A percentile compares a stretch with the other conserved stretches of the same genome.
Evolutionary conservation across 2,329 filamentous ascomycete species (phyloP).

Genomic region (Cytospora schulzeri): DNA sequence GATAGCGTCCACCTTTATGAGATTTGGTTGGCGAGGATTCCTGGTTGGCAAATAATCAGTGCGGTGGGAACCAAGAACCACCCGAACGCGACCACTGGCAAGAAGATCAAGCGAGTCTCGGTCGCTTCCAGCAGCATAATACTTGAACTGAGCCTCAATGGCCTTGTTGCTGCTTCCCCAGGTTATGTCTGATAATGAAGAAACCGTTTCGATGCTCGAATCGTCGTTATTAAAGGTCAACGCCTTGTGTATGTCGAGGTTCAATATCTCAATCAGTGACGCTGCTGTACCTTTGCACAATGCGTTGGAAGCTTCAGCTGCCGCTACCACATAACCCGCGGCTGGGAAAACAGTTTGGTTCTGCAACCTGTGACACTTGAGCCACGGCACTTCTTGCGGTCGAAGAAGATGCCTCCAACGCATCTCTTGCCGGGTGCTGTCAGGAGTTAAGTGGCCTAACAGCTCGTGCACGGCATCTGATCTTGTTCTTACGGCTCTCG

Average conservation of each 20-base stretch:
- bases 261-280: constrained; percentile 24
- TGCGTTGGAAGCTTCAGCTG: constrained; percentile 28
- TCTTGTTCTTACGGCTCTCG: constrained; percentile 40
- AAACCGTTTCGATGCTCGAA: too few species aligned
- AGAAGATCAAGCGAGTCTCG: too few species aligned
- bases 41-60: too few species aligned
- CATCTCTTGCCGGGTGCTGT: constrained; percentile 19
- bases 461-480: constrained; percentile 13
- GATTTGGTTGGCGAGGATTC: too few species aligned
- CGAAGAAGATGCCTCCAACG: constrained; percentile 34
- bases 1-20: too few species aligned
- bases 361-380: constrained; percentile 41
- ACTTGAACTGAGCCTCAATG: too few species aligned
- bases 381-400: constrained; percentile 39
- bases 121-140: too few species aligned
- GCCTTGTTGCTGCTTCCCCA: too few species aligned
- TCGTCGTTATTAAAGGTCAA: constrained; percentile 35
- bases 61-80: too few species aligned
- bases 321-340: constrained; percentile 30
- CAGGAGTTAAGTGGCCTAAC: constrained; percentile 2
- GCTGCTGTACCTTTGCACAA: neutral
- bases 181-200: too few species aligned
- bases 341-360: constrained; percentile 43
- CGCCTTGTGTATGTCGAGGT: constrained; percentile 30
- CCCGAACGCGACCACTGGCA: too few species aligned